Evolutionary conservation across 352 stramenopile species (phyloP), one percentile per base, ranked within the genome.

Genomic region (Hyaloperonospora arabidopsidis): DNA sequence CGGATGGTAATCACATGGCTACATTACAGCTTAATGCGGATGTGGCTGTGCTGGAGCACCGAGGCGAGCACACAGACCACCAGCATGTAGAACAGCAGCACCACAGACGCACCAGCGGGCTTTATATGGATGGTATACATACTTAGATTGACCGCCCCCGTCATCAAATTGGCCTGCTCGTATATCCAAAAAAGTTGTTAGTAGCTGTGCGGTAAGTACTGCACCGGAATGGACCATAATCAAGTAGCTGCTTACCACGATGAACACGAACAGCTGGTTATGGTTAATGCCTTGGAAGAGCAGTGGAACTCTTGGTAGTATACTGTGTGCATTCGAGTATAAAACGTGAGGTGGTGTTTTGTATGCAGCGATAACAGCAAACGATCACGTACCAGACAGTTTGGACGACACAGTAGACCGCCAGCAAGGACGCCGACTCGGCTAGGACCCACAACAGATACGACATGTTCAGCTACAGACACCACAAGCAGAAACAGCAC

Each of bases 251-350:
- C 58, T 50, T 69, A 90, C 80, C 54, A 89, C 54, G 49, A 93
- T 63, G 48, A 93, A 93, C 48, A 91, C 59, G 51, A 91, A 90
- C 50, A 93, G 72, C 61, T 91, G 81, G 66, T 90, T 93, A 63
- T 73, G 76, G 49, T 83, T 89, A 41, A 88, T 68, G 56, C 83
- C 83, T 21, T 74, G 60, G 54, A 79, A 93, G 5, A 93, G 55
- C 19, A 89, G 45, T 13, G 81, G 80, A 15, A 75, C 76, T 29
- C 75, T 70, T 3, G 83, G 75, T 5, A 86, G 57, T 49, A 91
- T 75, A 40, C 80, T 93, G 52, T 10, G 38, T 25, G 44, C n/a
- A 13, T 48, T 22, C 29, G 12, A 44, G 5, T 21, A 41, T 41
- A 41, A 13, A 3, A 41, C 17, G 17, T 18, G 17, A 15, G 17